Conservation (phyloP, 1,284 basidiomycete species). For the Apiotrichum montevideense region DNA sequence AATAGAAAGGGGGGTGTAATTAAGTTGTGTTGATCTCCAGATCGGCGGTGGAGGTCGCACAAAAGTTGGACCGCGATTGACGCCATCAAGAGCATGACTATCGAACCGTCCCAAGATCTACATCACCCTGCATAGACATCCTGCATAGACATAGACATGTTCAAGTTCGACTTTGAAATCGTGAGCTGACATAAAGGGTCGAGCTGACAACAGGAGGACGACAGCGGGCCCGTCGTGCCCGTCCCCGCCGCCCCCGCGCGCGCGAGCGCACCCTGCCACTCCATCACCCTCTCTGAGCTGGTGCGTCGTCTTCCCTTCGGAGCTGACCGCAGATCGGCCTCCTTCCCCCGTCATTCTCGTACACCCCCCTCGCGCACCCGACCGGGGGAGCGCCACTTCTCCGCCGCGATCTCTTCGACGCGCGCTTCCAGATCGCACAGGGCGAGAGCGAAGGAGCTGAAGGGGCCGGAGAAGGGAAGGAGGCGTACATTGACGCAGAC, state of each 20-base stretch:
- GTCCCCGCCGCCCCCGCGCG: background rate
- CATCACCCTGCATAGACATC: no score
- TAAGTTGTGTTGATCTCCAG: background rate
- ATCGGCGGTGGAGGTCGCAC: background rate
- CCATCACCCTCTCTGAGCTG: conserved; percentile 22
- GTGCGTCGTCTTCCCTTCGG: background rate
- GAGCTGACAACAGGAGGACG: conserved; percentile 13
- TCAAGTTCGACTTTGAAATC: conserved; percentile 49
- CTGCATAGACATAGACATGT: conserved; percentile 26
- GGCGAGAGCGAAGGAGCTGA: background rate
- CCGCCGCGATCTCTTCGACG: conserved; percentile 86
- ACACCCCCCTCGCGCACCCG: conserved; percentile 33
- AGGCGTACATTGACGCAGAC: conserved; percentile 63
- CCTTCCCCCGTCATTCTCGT: conserved; percentile 41
- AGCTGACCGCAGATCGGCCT: conserved; percentile 26
- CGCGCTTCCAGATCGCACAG: conserved; percentile 76
- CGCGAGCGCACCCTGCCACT: conserved; percentile 20
- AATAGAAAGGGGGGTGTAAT: background rate
- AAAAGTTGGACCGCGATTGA: conserved; percentile 2
- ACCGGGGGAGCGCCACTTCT: conserved; percentile 36
- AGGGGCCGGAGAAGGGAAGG: conserved; percentile 1
- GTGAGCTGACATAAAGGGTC: conserved; percentile 17
- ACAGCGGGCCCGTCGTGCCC: conserved; percentile 17
- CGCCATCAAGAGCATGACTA: no score
- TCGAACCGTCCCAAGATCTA: background rate